Base-by-base conservation (phyloP, 805 yeast species). In the Starmera caribaea region DNA sequence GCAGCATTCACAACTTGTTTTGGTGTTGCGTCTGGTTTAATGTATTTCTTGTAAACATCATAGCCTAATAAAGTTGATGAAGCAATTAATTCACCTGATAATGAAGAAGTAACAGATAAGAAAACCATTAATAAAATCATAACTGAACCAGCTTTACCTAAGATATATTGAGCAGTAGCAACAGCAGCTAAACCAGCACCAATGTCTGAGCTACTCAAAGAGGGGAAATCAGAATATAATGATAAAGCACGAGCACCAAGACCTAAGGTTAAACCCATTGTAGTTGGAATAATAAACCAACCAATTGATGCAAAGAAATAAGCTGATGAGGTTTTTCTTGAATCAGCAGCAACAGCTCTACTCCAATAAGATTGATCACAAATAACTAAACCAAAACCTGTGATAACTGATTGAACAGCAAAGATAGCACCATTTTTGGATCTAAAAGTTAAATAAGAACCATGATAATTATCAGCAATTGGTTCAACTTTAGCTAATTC, bases 21-120 rank as follows among this genome's bases (percentile, higher is more conserved):
- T 37, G 69, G 68, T n/a, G 61, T 48, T 9, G 76, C 76, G 4
- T 54, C 43, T 36, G 65, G 65, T 35, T 63, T 64, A 41, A 68
- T 48, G 49, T 69, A 71, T 37, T 64, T 59, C 48, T 66, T 62
- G 55, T 62, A 71, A 41, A 69, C 59, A 50, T 71, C 76, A 46
- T 65, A 71, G 3, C 74, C 67, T 32, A 69, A 44, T 46, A 66
- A 54, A 3, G 71, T 60, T 0, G 68, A 61, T 5, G 65, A 51
- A 7, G 69, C 69, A 47, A 66, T 64, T 37, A 65, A 45, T 42
- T 65, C 71, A 37, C 67, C 68, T 26, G 68, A 59, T 36, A 63
- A 56, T 3, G 71, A 62, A 3, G 69, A 62, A 6, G 69, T 63
- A 3, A 64, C 69, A 1, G 69, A 62, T 31, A 65, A 47, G 55